Base-by-base conservation (phyloP, 2,329 filamentous ascomycete species). In the Pestalotiopsis fici region DNA sequence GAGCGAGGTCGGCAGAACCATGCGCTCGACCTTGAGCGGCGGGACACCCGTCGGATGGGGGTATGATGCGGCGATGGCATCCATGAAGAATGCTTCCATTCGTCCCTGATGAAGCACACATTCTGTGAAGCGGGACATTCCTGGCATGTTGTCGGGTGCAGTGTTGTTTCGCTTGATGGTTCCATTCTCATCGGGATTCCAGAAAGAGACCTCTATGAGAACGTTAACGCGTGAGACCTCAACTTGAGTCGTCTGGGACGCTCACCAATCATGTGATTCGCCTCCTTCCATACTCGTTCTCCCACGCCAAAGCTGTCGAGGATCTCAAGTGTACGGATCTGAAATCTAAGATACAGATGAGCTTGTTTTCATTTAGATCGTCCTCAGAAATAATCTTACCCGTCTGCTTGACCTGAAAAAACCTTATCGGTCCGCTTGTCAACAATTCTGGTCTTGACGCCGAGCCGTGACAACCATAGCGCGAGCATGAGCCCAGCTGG, bases 221-320 rank as follows among this genome's bases (percentile, higher is more conserved):
- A 28, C 18, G 55, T 27, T 57, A 31, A 4, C 11, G 12, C 13
- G 2, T 57, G 23, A 28, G 2, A 15, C 15, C 6, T 23, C 27
- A 21, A 57, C 3, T 57, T 31, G 21, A 15, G 12, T 27, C 7
- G 6, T 57, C 23, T 9, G 15, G 23, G 55, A 21, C 23, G 11
- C 27, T 76, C 66, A 91, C 87, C 80, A n/a, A 91, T 82, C 81
- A 92, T 87, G 73, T 89, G 89, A 74, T 91, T 91, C 13, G 87
- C 84, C 71, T 93, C 90, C 60, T 88, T 89, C 86, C 88, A 89
- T 1, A 85, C 86, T 4, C 86, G 80, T 69, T 93, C 86, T 2
- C 83, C 88, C 67, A 94, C 87, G 0, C 88, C 91, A 71, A 94
- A 91, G 62, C 87, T 89, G 71, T 94, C 90, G 66, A 93, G 87